Percentiles rank a stretch among this genome's conserved stretches.
phyloP scores from a whole-genome alignment of 495 filamentous ascomycete genomes.

The Tuber microsphaerosporum region DNA sequence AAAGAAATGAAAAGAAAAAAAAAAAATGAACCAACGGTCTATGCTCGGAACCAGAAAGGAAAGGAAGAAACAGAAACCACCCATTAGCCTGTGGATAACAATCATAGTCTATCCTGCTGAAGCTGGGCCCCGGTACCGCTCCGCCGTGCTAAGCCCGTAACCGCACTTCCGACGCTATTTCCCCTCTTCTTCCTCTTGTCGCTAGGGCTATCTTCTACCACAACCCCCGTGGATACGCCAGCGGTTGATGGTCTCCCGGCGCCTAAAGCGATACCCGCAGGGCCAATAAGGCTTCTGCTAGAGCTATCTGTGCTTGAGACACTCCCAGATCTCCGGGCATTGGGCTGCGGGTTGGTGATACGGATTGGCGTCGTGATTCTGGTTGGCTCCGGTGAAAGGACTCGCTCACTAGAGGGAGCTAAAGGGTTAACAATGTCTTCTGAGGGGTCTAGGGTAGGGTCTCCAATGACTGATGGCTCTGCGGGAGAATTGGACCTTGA shows the following conservation, averaged over 20 bases:
- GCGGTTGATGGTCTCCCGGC: conserved; percentile 26
- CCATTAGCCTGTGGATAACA: background rate
- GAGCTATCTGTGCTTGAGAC: conserved; percentile 26
- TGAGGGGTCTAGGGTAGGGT: background rate
- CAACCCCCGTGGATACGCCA: conserved; percentile 23
- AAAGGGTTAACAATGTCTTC: background rate
- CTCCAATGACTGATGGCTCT: background rate
- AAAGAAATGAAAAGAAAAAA: background rate
- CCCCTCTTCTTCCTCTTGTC: conserved; percentile 12
- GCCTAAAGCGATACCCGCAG: conserved; percentile 25
- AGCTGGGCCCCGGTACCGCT: background rate
- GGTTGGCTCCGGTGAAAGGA: background rate
- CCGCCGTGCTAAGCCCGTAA: background rate
- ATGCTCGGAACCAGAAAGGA: background rate
- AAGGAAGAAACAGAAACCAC: background rate
- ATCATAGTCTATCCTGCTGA: background rate
- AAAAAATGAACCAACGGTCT: background rate
- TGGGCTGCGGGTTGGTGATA: background rate
- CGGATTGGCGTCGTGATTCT: background rate
- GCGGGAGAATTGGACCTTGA: conserved; percentile 1
- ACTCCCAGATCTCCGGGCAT: conserved; percentile 15
- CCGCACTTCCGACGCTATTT: background rate
- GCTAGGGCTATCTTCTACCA: conserved; percentile 6
- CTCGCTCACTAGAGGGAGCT: background rate
- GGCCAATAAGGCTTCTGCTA: conserved; percentile 22